Percentiles rank a stretch among this genome's conserved stretches.
Evolutionary conservation across 2,329 filamentous ascomycete genomes (phyloP).

Genomic region (Fusarium protoensiforme): DNA sequence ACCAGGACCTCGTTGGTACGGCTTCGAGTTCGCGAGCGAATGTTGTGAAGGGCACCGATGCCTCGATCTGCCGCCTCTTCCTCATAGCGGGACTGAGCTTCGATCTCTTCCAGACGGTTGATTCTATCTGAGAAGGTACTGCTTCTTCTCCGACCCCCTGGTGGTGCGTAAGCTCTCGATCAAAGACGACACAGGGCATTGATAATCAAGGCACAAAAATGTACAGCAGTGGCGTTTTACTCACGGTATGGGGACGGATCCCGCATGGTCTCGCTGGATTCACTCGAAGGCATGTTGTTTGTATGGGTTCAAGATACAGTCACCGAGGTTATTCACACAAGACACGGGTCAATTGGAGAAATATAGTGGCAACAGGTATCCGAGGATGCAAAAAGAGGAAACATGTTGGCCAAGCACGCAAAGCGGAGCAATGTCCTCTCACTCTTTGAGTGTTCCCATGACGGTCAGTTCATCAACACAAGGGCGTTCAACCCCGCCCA

Average conservation of each 20-base stretch:
- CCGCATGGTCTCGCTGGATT: conserved; percentile 43
- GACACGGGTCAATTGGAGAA: conserved; percentile 8
- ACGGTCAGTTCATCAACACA: conserved; percentile 7
- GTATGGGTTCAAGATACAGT: not conserved
- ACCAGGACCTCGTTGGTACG: conserved; percentile 51
- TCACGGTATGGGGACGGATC: conserved; percentile 42
- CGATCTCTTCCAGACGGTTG: conserved; percentile 49
- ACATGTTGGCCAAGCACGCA: conserved; percentile 2
- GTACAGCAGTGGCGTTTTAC: conserved; percentile 14
- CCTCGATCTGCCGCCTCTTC: conserved; percentile 54
- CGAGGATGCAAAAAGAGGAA: conserved; percentile 3
- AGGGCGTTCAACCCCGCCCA: conserved; percentile 31
- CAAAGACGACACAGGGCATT: not conserved
- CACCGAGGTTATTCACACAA: conserved; percentile 30
- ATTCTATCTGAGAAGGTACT: conserved; percentile 40
- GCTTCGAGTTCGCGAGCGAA: conserved; percentile 48
- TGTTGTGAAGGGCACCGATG: conserved; percentile 48
- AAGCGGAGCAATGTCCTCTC: conserved; percentile 19
- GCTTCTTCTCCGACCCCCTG: conserved; percentile 41
- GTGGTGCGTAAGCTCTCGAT: conserved; percentile 22
- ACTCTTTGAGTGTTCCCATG: conserved; percentile 29
- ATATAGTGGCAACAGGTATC: not conserved
- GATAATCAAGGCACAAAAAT: not conserved
- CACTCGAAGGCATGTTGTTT: conserved; percentile 38
- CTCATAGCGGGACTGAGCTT: conserved; percentile 54